phyloP scores from a whole-genome alignment of 805 yeast species.

The Candida boleticola region DNA sequence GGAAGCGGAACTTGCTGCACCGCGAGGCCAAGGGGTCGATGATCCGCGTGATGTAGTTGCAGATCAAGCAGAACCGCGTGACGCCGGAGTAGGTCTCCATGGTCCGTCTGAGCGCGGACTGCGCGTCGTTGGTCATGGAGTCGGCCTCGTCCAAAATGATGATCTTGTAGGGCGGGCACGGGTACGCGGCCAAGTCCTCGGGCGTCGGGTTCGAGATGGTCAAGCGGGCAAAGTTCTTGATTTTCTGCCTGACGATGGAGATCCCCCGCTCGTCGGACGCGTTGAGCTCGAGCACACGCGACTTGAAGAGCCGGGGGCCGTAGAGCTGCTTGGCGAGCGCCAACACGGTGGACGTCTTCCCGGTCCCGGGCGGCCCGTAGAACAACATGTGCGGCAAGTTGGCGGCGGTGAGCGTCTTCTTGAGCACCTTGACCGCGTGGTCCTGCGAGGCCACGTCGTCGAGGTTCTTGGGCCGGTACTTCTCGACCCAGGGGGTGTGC shows the following conservation, averaged over 20 bases:
- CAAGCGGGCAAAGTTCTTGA: slow-evolving; percentile 82
- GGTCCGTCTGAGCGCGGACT: slow-evolving; percentile 89
- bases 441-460: slow-evolving; percentile 92
- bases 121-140: slow-evolving; percentile 97
- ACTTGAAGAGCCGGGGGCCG: slow-evolving; percentile 64
- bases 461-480: slow-evolving; percentile 84
- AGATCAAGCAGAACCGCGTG: slow-evolving; percentile 87
- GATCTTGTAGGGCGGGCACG: slow-evolving; percentile 95
- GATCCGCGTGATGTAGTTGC: slow-evolving; percentile 94
- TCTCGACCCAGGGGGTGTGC: slow-evolving; percentile 89
- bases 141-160: slow-evolving; percentile 94
- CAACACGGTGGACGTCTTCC: slow-evolving; percentile 83
- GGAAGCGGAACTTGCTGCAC: slow-evolving; percentile 93
- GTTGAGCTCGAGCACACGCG: slow-evolving; percentile 77
- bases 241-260: slow-evolving; percentile 79
- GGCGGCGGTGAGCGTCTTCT: slow-evolving; percentile 72
- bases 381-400: slow-evolving; percentile 90
- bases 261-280: slow-evolving; percentile 94
- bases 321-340: slow-evolving; percentile 79
- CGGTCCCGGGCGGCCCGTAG: slow-evolving; percentile 94
- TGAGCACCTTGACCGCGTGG: slow-evolving; percentile 79
- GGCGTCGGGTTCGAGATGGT: slow-evolving; percentile 77
- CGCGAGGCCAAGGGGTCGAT: slow-evolving; percentile 96
- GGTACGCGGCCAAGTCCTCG: slow-evolving; percentile 69
- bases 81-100: slow-evolving; percentile 88